Base-by-base conservation (phyloP, 805 yeast genomes). In the Scheffersomyces ergatensis region DNA sequence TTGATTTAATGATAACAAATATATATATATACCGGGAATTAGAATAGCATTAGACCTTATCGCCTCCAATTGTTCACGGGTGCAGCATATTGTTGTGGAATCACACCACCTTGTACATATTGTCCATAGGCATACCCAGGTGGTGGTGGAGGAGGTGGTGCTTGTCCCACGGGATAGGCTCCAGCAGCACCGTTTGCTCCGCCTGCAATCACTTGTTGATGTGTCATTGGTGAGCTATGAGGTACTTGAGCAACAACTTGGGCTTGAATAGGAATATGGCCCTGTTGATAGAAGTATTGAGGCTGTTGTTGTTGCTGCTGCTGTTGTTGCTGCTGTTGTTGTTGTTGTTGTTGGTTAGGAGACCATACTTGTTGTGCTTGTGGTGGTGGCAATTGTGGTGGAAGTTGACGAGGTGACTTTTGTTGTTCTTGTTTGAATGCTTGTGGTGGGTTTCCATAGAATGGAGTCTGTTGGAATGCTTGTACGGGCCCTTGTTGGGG, bases 71-170 rank as follows among this genome's bases (percentile, higher is more conserved):
- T 55, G 32, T 54, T 54, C 3, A 53, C 48, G 11, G 58, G 58
- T 4, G 55, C 45, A 16, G 43, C 45, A 25, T 37, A 49, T 20
- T 38, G 51, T 16, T 42, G 50, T 3, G 46, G 39, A 11, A 60
- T 54, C 38, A 60, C 54, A 8, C 62, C 63, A 7, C 65, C 66
- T 18, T 57, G 66, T 40, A 63, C 45, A 1, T 70, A 67, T 34
- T 58, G 53, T 41, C 64, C 65, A 38, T 59, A 67, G n/a, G 63
- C 64, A 45, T 67, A 69, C 7, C 64, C 55, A 42, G 63, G 67
- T 1, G 67, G 68, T 14, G 68, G 71, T 8, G 67, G 66, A 18
- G 58, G 60, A n/a, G 43, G 47, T n/a, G 56, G 60, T n/a, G n/a
- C n/a, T 15, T 51, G 59, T n/a, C 63, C 70, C 8, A 63, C 60